A percentile compares a stretch with the other conserved stretches of the same genome.
Conservation (phyloP, 306 rosid genomes). For the Cicer judaicum region DNA sequence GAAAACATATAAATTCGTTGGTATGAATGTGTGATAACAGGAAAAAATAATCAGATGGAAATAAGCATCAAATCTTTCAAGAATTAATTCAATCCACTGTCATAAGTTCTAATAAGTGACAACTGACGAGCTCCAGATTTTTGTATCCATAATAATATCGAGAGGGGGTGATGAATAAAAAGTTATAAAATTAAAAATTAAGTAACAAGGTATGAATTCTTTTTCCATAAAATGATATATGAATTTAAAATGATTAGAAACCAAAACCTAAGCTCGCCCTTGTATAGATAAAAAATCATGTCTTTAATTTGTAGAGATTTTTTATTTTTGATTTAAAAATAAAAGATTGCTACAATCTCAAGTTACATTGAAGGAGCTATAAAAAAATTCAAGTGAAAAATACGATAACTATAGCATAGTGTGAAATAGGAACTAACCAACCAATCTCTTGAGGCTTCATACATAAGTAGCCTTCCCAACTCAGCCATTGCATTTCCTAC, state of each 20-base stretch:
- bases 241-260: no score
- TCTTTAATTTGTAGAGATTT: slow-evolving; percentile 11
- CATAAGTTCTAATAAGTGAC: background rate
- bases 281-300: background rate
- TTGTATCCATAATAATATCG: background rate
- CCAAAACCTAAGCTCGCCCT: background rate
- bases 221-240: background rate
- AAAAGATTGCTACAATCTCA: background rate
- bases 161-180: background rate
- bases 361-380: slow-evolving; percentile 4
- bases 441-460: slow-evolving; percentile 98
- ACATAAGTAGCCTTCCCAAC: slow-evolving; percentile 88
- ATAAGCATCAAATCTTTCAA: no score
- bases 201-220: background rate
- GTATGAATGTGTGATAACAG: background rate
- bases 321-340: no score
- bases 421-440: slow-evolving; percentile 67
- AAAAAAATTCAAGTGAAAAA: slow-evolving; percentile 16
- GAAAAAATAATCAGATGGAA: no score
- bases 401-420: slow-evolving; percentile 1
- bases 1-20: background rate
- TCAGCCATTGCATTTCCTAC: slow-evolving; percentile 96
- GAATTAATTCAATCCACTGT: background rate
- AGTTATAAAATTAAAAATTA: no score
- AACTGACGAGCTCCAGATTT: slow-evolving; percentile 19